These are phyloP conservation scores for Russula sp. DNA, from an alignment of 768 basidiomycete species.

Conservation along the genomic window DNA sequence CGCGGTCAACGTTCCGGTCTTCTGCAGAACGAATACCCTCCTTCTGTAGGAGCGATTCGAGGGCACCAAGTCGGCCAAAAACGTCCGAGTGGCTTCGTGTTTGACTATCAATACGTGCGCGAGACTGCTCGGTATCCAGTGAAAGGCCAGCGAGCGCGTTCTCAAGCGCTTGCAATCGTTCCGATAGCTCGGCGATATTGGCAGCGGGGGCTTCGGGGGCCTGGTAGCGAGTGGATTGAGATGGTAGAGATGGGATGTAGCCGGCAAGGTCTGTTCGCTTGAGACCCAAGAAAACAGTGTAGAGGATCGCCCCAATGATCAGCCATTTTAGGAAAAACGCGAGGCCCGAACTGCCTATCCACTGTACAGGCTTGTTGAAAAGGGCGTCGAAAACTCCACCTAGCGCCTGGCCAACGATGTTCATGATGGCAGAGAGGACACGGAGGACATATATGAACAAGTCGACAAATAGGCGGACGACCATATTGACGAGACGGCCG, in stretches of 20 bases:
- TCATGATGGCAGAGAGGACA: slow-evolving; percentile 28
- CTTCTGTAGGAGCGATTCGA: slow-evolving; percentile 55
- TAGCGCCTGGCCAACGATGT: slow-evolving; percentile 39
- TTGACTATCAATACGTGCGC: slow-evolving; percentile 53
- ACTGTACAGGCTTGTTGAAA: slow-evolving; percentile 47
- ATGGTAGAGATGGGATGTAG: slow-evolving; percentile 33
- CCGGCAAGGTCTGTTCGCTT: slow-evolving; percentile 33
- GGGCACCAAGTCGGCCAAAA: slow-evolving; percentile 48
- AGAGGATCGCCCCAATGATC: slow-evolving; percentile 43
- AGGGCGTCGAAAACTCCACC: slow-evolving; percentile 50
- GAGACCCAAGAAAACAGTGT: slow-evolving; percentile 48
- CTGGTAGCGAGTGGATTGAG: slow-evolving; percentile 42
- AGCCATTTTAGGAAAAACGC: slow-evolving; percentile 44
- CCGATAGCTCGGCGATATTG: slow-evolving; percentile 63
- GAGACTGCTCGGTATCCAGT: slow-evolving; percentile 50
- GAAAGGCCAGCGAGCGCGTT: slow-evolving; percentile 58
- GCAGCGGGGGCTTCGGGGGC: slow-evolving; percentile 58
- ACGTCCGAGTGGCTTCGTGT: slow-evolving; percentile 51
- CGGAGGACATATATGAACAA: slow-evolving; percentile 30
- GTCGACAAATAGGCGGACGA: slow-evolving; percentile 32
- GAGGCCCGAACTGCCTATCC: slow-evolving; percentile 39
- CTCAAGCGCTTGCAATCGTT: slow-evolving; percentile 63
- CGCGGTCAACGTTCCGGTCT: slow-evolving; percentile 48
- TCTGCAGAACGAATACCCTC: slow-evolving; percentile 50
- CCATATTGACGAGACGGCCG: slow-evolving; percentile 44